Percentiles rank a stretch among this genome's conserved stretches.
phyloP scores from a whole-genome alignment of 148 eudicot species.

The Dysphania ambrosioides region DNA sequence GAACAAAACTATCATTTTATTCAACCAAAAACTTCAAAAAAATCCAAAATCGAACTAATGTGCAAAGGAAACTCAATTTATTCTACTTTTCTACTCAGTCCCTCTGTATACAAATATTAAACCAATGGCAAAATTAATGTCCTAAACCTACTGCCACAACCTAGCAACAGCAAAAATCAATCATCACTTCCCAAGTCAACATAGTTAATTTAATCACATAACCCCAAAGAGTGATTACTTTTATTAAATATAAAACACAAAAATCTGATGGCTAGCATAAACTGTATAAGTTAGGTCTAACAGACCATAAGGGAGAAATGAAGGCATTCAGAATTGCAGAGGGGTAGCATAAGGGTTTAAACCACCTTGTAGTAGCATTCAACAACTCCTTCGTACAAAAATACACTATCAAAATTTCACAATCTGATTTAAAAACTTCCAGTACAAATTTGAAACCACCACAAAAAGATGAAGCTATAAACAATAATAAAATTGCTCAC shows the following conservation, averaged over 20 bases:
- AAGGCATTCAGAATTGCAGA: background rate
- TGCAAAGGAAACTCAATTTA: background rate
- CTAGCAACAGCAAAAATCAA: background rate
- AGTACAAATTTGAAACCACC: background rate
- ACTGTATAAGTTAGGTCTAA: background rate
- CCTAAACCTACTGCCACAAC: background rate
- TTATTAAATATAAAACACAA: too few species aligned
- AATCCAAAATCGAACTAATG: background rate
- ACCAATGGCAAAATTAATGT: background rate
- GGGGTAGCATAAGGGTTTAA: background rate
- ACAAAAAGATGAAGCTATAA: background rate
- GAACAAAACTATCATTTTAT: too few species aligned
- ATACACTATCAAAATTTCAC: background rate
- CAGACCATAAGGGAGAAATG: background rate
- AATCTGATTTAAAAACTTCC: too few species aligned
- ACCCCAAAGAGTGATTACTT: background rate
- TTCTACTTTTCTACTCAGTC: background rate
- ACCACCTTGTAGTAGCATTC: background rate
- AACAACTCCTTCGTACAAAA: too few species aligned
- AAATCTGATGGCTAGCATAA: too few species aligned
- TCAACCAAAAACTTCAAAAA: too few species aligned
- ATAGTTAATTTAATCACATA: background rate
- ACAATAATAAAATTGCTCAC: background rate
- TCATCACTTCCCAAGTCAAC: background rate
- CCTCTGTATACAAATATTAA: background rate